phyloP scores from a whole-genome alignment of 2,329 filamentous ascomycete genomes.

The Geosmithia putterillii region DNA sequence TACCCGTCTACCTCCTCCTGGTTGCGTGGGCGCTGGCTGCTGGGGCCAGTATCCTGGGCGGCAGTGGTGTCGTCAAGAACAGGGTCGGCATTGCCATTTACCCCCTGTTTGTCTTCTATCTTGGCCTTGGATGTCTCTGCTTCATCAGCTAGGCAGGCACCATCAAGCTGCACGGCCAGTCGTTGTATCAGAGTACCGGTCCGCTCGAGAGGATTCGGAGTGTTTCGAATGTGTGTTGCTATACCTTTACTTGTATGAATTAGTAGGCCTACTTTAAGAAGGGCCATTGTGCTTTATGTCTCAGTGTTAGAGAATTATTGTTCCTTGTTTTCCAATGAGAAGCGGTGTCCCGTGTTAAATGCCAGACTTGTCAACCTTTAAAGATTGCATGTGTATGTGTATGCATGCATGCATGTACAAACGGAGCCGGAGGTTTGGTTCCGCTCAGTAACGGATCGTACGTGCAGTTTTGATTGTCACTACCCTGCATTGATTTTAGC shows the following conservation, averaged over 20 bases:
- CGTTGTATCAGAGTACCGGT: not conserved
- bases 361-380: not conserved
- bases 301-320: not conserved
- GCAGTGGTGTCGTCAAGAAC: conserved; percentile 91
- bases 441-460: not conserved
- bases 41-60: conserved; percentile 88
- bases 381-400: not conserved
- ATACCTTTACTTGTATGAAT: not conserved
- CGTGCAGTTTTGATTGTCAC: not conserved
- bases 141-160: conserved; percentile 66
- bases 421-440: not conserved
- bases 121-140: conserved; percentile 85
- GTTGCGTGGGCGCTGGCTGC: conserved; percentile 90
- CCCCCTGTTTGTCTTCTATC: conserved; percentile 88
- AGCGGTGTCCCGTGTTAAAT: not conserved
- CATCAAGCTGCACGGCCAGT: not conserved
- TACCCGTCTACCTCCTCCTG: conserved; percentile 82
- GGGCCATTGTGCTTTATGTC: not conserved
- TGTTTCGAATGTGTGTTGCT: not conserved
- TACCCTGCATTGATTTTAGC: not conserved
- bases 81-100: conserved; percentile 89
- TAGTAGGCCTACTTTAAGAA: not conserved
- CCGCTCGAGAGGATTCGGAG: not conserved
- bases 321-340: not conserved
- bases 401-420: not conserved